Evolutionary conservation across 495 filamentous ascomycete species (phyloP), one percentile per base, ranked within the genome.

Genomic region (Lichina pygmaea): DNA sequence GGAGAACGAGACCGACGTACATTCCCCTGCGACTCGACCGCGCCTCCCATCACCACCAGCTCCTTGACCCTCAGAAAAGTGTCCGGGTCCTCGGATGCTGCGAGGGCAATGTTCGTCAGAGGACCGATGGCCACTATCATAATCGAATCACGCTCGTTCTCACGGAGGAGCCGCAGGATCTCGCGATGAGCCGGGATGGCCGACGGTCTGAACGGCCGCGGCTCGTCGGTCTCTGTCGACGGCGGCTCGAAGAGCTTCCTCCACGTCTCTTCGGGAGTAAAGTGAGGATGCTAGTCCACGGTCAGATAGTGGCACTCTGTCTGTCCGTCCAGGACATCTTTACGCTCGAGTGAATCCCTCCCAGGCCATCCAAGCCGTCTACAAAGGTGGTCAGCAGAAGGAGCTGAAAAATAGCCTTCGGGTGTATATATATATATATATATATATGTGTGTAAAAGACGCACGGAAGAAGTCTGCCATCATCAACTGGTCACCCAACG

Each of bases 1-100:
- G 6, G 16, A 45, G 16, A 41, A 49, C 38, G 40, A 36, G 48
- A 71, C 62, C 40, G 13, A 57, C 61, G 53, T 56, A 75, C 72
- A 60, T 99, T 99, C 44, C 89, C 89, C 31, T 72, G 67, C 13
- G 71, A 54, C 38, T 76, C 65, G 41, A 95, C 69, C n/a, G 79
- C 72, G 47, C 89, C 91, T 34, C 86, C 89, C 89, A 99, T 99
- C n/a, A 93, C 77, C 15, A 93, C 74, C 3, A 99, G 73, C 55
- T 92, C 79, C 56, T 91, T 92, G 30, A 72, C 83, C 16, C 74
- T 72, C 4, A 95, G 68, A 62, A 99, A 93, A 6, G 82, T 76
- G 54, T 81, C 75, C 2, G 82, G 73, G 50, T 93, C 83, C 54
- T 79, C 70, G 6, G 81, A 72, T 32, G 89, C 84, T 10, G 89